Percentiles rank a stretch among this genome's conserved stretches.
These are phyloP conservation scores for Glomus cerebriforme DNA, from an alignment of 192 early-diverging fungal species.

Conservation along the genomic window DNA sequence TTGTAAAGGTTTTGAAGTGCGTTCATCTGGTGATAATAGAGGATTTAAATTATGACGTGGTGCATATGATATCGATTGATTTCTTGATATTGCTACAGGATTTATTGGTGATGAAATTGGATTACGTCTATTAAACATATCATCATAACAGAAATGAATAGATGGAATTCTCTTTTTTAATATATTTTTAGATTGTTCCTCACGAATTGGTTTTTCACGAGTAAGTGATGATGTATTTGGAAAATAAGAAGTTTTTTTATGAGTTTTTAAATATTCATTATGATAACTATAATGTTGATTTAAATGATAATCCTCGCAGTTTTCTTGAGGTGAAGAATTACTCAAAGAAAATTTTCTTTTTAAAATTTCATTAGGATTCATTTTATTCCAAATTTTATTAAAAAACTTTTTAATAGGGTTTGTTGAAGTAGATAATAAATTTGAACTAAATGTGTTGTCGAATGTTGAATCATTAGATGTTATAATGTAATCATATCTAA, in stretches of 20 bases:
- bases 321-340: not conserved
- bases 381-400: constrained; percentile 1
- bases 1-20: not conserved
- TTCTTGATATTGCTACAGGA: not conserved
- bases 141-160: not conserved
- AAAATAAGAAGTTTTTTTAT: not conserved
- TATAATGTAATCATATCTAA: too few relatives aligned
- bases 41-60: constrained; percentile 5
- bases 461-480: too few relatives aligned
- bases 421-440: too few relatives aligned
- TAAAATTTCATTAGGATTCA: not conserved
- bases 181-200: too few relatives aligned
- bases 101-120: not conserved
- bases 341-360: not conserved
- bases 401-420: not conserved
- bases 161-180: too few relatives aligned
- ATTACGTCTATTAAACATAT: not conserved
- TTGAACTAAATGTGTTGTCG: too few relatives aligned
- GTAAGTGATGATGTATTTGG: not conserved
- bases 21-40: not conserved
- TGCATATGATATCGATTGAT: not conserved
- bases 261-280: not conserved
- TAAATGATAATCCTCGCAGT: too few relatives aligned
- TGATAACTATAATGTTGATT: not conserved
- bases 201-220: not conserved